These are phyloP conservation scores for Coniochaeta hoffmannii DNA, from an alignment of 2,329 filamentous ascomycete genomes.

Conservation along the genomic window DNA sequence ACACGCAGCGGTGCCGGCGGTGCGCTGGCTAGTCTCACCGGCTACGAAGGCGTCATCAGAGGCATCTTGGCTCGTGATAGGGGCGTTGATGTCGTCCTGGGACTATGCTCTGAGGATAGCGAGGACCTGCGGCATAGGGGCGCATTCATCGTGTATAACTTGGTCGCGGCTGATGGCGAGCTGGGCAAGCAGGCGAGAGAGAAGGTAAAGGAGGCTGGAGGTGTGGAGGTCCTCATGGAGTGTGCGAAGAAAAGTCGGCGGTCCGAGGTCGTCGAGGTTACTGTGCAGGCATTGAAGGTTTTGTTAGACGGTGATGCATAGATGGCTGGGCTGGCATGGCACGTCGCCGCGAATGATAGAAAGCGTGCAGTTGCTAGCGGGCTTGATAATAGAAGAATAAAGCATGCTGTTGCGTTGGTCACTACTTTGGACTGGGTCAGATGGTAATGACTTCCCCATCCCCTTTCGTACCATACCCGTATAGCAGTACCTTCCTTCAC, in stretches of 20 bases:
- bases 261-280: conserved; percentile 62
- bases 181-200: conserved; percentile 53
- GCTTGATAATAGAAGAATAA: no score
- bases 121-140: conserved; percentile 66
- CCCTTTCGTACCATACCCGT: no score
- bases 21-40: conserved; percentile 76
- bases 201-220: conserved; percentile 54
- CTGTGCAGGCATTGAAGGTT: conserved; percentile 65
- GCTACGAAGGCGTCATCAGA: conserved; percentile 66
- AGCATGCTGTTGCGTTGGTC: no score
- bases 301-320: conserved; percentile 37
- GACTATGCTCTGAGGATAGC: conserved; percentile 65
- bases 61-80: conserved; percentile 63
- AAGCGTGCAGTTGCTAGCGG: no score
- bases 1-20: conserved; percentile 83
- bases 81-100: conserved; percentile 72
- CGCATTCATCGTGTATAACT: conserved; percentile 66
- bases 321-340: no score
- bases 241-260: conserved; percentile 62
- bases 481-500: no score
- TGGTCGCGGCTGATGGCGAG: conserved; percentile 60
- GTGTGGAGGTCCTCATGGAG: conserved; percentile 60
- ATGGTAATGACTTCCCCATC: no score
- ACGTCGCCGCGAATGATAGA: no score
- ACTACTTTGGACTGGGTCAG: no score